Conservation (phyloP, 108 stramenopile genomes). For the Skeletonema potamos region DNA sequence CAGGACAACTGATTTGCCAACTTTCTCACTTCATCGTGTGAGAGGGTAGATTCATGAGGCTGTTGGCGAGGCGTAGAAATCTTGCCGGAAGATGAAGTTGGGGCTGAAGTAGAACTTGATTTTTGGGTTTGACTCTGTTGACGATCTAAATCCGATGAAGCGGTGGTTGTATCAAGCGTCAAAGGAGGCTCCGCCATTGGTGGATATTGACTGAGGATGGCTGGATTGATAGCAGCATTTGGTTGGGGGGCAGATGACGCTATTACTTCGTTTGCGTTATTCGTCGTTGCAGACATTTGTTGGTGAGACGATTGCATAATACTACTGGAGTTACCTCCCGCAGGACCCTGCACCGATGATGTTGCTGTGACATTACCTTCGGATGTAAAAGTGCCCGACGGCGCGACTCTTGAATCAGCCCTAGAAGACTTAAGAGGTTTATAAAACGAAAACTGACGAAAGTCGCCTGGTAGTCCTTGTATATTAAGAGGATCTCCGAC, state of each 20-base stretch:
- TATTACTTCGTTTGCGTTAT: no score
- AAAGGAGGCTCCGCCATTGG: not conserved
- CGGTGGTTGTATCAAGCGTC: not conserved
- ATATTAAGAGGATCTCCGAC: not conserved
- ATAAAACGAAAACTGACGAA: not conserved
- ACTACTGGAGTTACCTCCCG: not conserved
- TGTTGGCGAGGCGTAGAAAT: not conserved
- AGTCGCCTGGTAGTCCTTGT: not conserved
- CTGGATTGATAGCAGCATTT: not conserved
- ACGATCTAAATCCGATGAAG: not conserved
- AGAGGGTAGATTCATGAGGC: conserved; percentile 14
- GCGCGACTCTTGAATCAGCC: not conserved
- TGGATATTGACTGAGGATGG: not conserved
- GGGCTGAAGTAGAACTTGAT: not conserved
- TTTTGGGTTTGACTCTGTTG: not conserved
- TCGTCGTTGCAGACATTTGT: not conserved
- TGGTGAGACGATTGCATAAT: not conserved
- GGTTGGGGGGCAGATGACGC: not conserved
- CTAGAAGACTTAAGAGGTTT: not conserved
- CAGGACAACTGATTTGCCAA: conserved; percentile 48
- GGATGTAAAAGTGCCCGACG: not conserved
- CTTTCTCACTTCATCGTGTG: conserved; percentile 27
- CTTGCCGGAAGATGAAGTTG: conserved; percentile 7
- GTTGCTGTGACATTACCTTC: not conserved
- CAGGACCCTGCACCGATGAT: not conserved